Percentiles rank a stretch among this genome's conserved stretches.
These are phyloP conservation scores for Viola pubescens DNA, from an alignment of 441 rosid genomes.

Conservation along the genomic window DNA sequence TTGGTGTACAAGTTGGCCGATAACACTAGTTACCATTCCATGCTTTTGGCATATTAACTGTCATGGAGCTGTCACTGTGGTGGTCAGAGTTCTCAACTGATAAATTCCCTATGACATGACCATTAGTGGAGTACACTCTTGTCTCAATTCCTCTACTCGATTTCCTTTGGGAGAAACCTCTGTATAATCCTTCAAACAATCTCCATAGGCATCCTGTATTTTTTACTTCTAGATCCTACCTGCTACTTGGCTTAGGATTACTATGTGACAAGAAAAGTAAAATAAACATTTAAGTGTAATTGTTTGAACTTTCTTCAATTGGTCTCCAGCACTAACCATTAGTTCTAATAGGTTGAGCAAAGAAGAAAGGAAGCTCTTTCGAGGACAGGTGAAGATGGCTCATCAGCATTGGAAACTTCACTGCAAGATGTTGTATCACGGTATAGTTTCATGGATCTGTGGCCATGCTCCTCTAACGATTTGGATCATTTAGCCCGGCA, in stretches of 20 bases:
- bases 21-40: not conserved
- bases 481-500: slow-evolving; percentile 83
- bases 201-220: not conserved
- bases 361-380: slow-evolving; percentile 91
- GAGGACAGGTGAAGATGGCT: slow-evolving; percentile 61
- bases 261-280: not conserved
- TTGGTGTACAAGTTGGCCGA: slow-evolving; percentile 7
- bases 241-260: not conserved
- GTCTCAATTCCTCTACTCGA: no score
- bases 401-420: slow-evolving; percentile 50
- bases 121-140: no score
- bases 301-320: not conserved
- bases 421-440: slow-evolving; percentile 78
- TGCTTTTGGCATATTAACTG: not conserved
- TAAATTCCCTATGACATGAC: no score
- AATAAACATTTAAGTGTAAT: not conserved
- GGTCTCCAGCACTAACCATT: slow-evolving; percentile 11
- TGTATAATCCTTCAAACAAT: not conserved
- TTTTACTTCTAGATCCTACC: not conserved
- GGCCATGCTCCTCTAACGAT: slow-evolving; percentile 86
- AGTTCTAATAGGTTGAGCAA: slow-evolving; percentile 65
- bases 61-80: no score
- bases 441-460: slow-evolving; percentile 91
- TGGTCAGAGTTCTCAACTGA: no score
- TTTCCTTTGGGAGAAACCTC: not conserved